Evolutionary conservation across 2,329 filamentous ascomycete species (phyloP), one percentile per base, ranked within the genome.

Genomic region (Cadophora gregata): DNA sequence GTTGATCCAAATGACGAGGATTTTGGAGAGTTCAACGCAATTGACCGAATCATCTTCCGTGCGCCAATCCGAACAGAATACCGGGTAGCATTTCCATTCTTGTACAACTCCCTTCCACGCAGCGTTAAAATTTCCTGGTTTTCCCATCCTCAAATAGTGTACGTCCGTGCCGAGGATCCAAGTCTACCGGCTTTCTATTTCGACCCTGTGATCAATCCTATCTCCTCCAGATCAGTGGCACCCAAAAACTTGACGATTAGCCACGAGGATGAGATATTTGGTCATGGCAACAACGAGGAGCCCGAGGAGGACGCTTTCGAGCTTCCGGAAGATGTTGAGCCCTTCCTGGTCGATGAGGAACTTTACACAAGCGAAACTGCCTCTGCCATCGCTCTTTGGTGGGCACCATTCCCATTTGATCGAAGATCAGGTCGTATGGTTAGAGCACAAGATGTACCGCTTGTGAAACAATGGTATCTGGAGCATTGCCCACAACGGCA

Each of bases 21-120:
- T 77, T 99, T 99, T 80, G 96, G 96, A 80, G 96, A 99, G 80
- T 99, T 99, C 85, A 99, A 99, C 77, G 96, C 96, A 38, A 99
- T 99, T 74, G 96, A 99, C 76, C 93, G 96, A 73, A 99, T 99
- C 80, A 99, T 99, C 73, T 99, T 99, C 85, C 91, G 96, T 71
- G 90, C 92, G 56, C 94, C 95, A 0, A 96, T 98, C 71, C 89
- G 95, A 73, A 99, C 95, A 9, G 96, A 99, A 80, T 97, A 96
- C 76, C 89, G 95, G 55, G 96, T 99, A 51, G 93, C 93, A 0
- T 98, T 93, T 78, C 96, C 96, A 0, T 97, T 91, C 78, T 84
- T 99, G 6, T 99, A 99, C 82, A 99, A 99, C 78, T 97, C 95
- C 21, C 85, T 99, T 6, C 96, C 96, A 1, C 87, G 96, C 74